A percentile compares a stretch with the other conserved stretches of the same genome.
phyloP scores from a whole-genome alignment of 2,329 filamentous ascomycete species.

The Fusarium sp. region DNA sequence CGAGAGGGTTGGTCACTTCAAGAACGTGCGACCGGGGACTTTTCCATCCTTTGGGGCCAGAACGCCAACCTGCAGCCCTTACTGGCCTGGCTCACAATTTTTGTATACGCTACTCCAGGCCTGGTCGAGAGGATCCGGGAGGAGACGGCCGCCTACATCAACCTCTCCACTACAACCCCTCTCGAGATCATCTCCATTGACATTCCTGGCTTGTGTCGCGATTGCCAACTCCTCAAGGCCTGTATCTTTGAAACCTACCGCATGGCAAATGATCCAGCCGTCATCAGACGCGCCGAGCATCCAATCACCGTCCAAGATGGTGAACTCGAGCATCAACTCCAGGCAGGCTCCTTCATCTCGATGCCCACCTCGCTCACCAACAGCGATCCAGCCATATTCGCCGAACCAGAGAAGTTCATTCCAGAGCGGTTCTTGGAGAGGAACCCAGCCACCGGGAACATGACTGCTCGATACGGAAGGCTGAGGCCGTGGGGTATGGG shows the following conservation, averaged over 20 bases:
- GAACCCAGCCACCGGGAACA: slow-evolving; percentile 18
- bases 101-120: slow-evolving; percentile 28
- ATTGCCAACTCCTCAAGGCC: slow-evolving; percentile 38
- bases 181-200: slow-evolving; percentile 29
- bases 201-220: slow-evolving; percentile 11
- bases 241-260: slow-evolving; percentile 40
- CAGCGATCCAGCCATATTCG: slow-evolving; percentile 28
- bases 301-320: slow-evolving; percentile 28
- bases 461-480: slow-evolving; percentile 31
- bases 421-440: slow-evolving; percentile 37
- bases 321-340: slow-evolving; percentile 19
- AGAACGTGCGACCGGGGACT: slow-evolving; percentile 18
- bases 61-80: slow-evolving; percentile 40
- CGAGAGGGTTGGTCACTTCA: slow-evolving; percentile 21
- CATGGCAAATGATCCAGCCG: slow-evolving; percentile 31
- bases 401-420: slow-evolving; percentile 29
- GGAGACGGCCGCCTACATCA: slow-evolving; percentile 24
- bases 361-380: slow-evolving; percentile 30
- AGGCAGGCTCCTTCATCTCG: slow-evolving; percentile 34
- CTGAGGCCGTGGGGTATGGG: slow-evolving; percentile 41
- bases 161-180: background rate
- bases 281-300: slow-evolving; percentile 31
- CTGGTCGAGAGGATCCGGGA: slow-evolving; percentile 23
- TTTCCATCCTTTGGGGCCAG: slow-evolving; percentile 32
- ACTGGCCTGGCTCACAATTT: slow-evolving; percentile 37